Evolutionary conservation across 2,329 filamentous ascomycete genomes (phyloP), one percentile per base, ranked within the genome.

Genomic region (Trichoderma brevicompactum): DNA sequence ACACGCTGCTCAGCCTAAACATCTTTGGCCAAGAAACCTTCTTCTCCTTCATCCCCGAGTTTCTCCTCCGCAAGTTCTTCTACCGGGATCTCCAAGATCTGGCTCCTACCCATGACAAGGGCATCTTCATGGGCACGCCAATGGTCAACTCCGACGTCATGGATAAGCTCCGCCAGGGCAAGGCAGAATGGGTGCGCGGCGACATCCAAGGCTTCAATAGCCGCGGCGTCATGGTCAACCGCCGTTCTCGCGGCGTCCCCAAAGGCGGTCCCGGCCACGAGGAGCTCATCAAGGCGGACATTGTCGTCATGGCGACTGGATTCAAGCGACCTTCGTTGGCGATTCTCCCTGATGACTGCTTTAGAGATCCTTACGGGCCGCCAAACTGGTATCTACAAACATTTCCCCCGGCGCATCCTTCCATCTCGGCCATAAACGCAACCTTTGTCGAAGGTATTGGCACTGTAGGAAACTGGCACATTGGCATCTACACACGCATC

Each of bases 361-460:
- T 95, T 74, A 74, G 85, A 9, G 85, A 91, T 68, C 89, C 90
- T 0, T 96, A 95, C 70, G 80, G 81, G 1, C 90, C 92, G 1
- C 92, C 92, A 0, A 93, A 92, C 75, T 96, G 92, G 92, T 96
- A 95, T 70, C 83, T 96, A 0, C 92, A 96, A 75, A 91, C 90
- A 0, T 96, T 96, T 77, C 92, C 92, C 5, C 90, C 92, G 0
- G 76, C 80, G 3, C 89, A 94, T 69, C 86, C 89, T 0, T 89
- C 87, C 40, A 83, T 96, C 54, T 92, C 89, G 68, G 89, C 89
- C 68, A 94, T 92, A 78, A 96, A 96, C 77, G 85, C 89, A 80
- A 95, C 92, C 0, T 96, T 94, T 70, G 81, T 93, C 64, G 87
- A 90, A 62, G 92, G 88, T 4, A 94, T 95, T 65, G 92, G 91